These are phyloP conservation scores for Cladosporium sp. DNA, from an alignment of 2,329 filamentous ascomycete genomes.

Conservation along the genomic window DNA sequence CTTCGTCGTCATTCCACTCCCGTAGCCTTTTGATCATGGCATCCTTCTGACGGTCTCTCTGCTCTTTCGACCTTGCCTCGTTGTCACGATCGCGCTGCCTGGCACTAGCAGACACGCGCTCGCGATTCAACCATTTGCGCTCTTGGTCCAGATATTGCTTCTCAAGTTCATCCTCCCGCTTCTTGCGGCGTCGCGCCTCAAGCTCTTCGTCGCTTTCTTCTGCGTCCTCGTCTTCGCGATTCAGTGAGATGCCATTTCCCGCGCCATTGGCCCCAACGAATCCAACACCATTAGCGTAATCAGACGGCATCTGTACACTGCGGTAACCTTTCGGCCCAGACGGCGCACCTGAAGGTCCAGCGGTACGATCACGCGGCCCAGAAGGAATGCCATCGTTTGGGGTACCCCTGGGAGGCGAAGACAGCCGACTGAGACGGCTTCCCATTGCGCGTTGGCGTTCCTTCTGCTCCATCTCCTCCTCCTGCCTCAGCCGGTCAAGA, in stretches of 20 bases:
- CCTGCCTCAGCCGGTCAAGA: constrained; percentile 74
- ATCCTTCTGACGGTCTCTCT: constrained; percentile 56
- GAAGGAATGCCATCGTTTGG: constrained; percentile 70
- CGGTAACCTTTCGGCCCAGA: constrained; percentile 58
- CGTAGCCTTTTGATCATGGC: constrained; percentile 65
- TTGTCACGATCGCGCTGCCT: constrained; percentile 77
- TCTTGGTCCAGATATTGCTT: constrained; percentile 80
- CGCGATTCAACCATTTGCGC: constrained; percentile 83
- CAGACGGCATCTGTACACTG: constrained; percentile 58
- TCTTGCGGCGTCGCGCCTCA: constrained; percentile 63
- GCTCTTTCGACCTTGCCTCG: constrained; percentile 67
- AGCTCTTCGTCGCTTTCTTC: constrained; percentile 84
- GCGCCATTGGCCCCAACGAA: constrained; percentile 73
- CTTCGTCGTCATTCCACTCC: constrained; percentile 87
- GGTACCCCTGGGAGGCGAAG: constrained; percentile 62
- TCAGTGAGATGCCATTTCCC: constrained; percentile 43
- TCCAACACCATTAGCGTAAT: constrained; percentile 69
- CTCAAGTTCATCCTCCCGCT: constrained; percentile 68
- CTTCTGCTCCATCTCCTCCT: constrained; percentile 86
- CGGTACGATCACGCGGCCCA: constrained; percentile 51
- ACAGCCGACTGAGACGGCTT: constrained; percentile 57
- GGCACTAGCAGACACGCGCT: constrained; percentile 75
- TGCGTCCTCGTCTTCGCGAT: constrained; percentile 69
- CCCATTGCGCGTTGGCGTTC: constrained; percentile 67
- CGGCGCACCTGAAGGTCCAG: constrained; percentile 61